These are phyloP conservation scores for Eutreptiella sp. DNA, from an alignment of 208 protist genomes.

Conservation along the genomic window DNA sequence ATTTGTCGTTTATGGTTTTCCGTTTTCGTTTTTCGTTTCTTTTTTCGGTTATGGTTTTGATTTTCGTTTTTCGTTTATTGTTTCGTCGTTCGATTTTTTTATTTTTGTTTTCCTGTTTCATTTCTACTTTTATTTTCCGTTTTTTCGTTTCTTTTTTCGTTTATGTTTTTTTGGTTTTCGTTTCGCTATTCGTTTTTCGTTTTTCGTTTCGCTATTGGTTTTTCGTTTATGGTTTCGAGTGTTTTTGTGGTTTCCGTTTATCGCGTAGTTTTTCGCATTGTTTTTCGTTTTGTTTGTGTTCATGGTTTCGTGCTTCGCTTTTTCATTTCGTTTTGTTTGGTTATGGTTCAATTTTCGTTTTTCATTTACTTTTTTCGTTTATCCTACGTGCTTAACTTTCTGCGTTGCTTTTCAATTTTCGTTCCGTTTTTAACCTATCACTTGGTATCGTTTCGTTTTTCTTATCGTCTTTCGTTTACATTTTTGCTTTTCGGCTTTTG, in stretches of 20 bases:
- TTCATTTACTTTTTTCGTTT: not conserved
- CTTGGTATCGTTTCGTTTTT: not conserved
- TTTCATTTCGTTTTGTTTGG: constrained; percentile 2
- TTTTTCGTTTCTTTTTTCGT: not conserved
- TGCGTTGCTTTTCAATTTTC: not conserved
- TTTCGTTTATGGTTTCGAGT: not conserved
- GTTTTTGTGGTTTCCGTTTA: not conserved
- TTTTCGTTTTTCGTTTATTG: constrained; percentile 4
- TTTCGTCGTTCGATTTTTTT: not conserved
- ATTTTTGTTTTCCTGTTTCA: not conserved
- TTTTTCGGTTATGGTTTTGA: constrained; percentile 1
- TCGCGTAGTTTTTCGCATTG: not conserved
- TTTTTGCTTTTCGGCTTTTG: not conserved
- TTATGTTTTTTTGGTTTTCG: not conserved
- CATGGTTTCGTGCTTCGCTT: not conserved
- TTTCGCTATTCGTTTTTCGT: not conserved
- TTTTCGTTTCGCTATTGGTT: not conserved
- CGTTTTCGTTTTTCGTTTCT: constrained; percentile 3
- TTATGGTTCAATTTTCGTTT: not conserved
- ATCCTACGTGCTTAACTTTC: not conserved
- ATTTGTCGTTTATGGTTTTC: too few relatives aligned
- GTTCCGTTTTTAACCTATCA: not conserved
- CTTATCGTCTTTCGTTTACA: not conserved
- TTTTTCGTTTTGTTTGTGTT: constrained; percentile 1
- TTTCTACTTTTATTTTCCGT: not conserved